phyloP scores from a whole-genome alignment of 2,329 filamentous ascomycete genomes.

The Colletotrichum sp. region DNA sequence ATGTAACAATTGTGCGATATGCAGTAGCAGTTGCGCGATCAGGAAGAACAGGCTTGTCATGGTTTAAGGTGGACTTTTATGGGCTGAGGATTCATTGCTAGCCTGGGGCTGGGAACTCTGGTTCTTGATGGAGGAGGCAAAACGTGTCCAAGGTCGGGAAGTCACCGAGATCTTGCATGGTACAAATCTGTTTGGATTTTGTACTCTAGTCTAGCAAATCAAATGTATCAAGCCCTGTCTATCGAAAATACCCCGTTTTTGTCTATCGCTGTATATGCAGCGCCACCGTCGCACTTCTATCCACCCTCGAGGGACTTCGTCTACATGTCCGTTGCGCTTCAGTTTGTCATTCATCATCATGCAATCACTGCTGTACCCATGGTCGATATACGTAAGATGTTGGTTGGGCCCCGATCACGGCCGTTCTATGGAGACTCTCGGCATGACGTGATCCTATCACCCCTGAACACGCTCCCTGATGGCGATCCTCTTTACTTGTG shows the following conservation, averaged over 20 bases:
- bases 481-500: conserved; percentile 22
- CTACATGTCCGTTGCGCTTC: accelerated
- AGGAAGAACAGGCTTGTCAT: too few relatives aligned
- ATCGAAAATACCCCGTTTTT: background rate
- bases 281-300: background rate
- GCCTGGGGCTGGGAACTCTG: background rate
- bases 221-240: background rate
- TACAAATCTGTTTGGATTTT: background rate
- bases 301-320: background rate
- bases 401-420: background rate
- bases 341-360: background rate
- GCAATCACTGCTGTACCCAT: background rate
- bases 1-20: background rate
- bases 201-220: background rate
- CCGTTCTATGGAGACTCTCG: background rate
- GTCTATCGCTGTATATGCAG: background rate
- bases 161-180: background rate
- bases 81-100: background rate
- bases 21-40: background rate
- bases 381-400: background rate
- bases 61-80: background rate
- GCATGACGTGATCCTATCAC: background rate
- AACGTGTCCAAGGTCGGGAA: background rate
- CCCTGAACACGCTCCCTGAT: background rate
- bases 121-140: background rate